Evolutionary conservation across 352 stramenopile species (phyloP).

Genomic region (Globisporangium megalacanthum): DNA sequence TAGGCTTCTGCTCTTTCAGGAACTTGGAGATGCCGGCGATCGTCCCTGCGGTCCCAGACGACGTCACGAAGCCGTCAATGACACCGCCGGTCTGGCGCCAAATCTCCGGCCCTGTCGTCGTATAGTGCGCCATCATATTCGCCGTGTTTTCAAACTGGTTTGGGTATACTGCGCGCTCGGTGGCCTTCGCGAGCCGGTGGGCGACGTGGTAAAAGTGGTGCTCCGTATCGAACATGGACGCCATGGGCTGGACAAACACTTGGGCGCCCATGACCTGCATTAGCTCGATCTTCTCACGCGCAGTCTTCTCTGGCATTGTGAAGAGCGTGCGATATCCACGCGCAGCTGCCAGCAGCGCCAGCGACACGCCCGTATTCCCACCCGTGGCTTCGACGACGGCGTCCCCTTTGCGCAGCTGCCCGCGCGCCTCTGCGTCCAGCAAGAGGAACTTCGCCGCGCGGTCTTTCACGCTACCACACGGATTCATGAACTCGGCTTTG

Average conservation of each 20-base stretch:
- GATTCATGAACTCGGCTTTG: slow-evolving; percentile 88
- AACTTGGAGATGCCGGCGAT: slow-evolving; percentile 91
- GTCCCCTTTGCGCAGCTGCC: slow-evolving; percentile 64
- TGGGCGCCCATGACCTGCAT: slow-evolving; percentile 74
- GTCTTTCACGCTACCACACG: slow-evolving; percentile 93
- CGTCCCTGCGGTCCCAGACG: slow-evolving; percentile 89
- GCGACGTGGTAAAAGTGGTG: slow-evolving; percentile 78
- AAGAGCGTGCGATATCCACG: slow-evolving; percentile 81
- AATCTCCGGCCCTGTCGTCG: slow-evolving; percentile 85
- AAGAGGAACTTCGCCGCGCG: slow-evolving; percentile 92
- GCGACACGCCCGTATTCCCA: slow-evolving; percentile 90
- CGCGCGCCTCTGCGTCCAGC: slow-evolving; percentile 83
- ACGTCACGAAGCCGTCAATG: slow-evolving; percentile 91
- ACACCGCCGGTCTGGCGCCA: slow-evolving; percentile 82
- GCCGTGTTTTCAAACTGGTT: slow-evolving; percentile 80
- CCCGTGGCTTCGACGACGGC: slow-evolving; percentile 81
- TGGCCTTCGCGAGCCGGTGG: slow-evolving; percentile 32
- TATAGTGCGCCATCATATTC: slow-evolving; percentile 70
- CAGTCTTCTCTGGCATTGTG: slow-evolving; percentile 67
- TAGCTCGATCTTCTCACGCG: slow-evolving; percentile 71
- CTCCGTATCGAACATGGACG: slow-evolving; percentile 55
- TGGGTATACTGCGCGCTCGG: slow-evolving; percentile 35
- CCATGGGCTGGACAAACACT: slow-evolving; percentile 56
- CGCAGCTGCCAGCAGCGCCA: slow-evolving; percentile 85
- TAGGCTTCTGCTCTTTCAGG: slow-evolving; percentile 83